phyloP scores from a whole-genome alignment of 345 rosid genomes.

The Sonneratia alba region DNA sequence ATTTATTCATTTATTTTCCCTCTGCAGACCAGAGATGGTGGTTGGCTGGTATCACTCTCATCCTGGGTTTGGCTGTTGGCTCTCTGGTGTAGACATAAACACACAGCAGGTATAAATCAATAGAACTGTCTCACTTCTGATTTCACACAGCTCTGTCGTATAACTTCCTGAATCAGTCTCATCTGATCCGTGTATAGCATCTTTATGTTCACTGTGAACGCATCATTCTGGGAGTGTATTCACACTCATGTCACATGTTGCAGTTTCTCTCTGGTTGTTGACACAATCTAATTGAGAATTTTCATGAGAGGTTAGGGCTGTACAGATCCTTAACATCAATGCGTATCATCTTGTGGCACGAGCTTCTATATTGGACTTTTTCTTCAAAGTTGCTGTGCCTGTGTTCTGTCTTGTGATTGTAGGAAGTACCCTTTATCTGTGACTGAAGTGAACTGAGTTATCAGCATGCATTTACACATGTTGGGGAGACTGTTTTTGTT shows the following conservation, averaged over 20 bases:
- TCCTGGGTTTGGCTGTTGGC: slow-evolving; percentile 99
- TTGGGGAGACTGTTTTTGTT: background rate
- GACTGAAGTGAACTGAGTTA: background rate
- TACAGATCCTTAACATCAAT: background rate
- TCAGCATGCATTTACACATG: background rate
- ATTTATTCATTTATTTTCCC: background rate
- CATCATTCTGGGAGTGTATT: background rate
- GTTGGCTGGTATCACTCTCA: slow-evolving; percentile 99
- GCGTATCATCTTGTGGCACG: background rate
- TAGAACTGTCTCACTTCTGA: background rate
- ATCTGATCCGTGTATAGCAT: background rate
- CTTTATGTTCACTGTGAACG: background rate
- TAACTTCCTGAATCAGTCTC: background rate
- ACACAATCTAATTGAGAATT: background rate
- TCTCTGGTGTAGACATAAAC: slow-evolving; percentile 94
- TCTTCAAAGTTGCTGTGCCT: background rate
- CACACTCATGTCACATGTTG: background rate
- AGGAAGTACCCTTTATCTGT: background rate
- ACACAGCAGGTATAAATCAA: slow-evolving; percentile 63
- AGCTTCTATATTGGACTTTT: background rate
- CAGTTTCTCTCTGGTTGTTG: background rate
- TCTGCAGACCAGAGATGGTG: slow-evolving; percentile 93
- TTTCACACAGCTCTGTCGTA: background rate
- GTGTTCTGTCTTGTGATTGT: background rate
- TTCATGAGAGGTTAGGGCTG: background rate